Conservation (phyloP, 1,284 basidiomycete species). For the Fistulina hepatica region DNA sequence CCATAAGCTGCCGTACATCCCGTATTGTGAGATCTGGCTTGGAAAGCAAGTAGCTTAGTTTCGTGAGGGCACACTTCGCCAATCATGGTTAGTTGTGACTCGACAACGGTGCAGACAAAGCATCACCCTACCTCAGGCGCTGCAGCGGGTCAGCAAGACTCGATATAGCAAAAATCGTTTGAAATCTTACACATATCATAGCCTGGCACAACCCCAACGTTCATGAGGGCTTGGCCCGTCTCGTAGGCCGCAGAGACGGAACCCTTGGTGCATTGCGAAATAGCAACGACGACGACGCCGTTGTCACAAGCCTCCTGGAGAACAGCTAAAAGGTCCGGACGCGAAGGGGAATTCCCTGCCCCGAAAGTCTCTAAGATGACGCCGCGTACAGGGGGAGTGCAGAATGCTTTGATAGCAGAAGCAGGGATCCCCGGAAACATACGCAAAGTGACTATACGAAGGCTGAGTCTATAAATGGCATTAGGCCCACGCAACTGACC, state of each 20-base stretch:
- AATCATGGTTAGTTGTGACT: background rate
- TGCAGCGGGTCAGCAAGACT: background rate
- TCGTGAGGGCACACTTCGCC: conserved; percentile 77
- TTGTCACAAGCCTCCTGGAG: conserved; percentile 73
- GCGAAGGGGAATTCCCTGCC: conserved; percentile 76
- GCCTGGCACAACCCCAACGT: conserved; percentile 67
- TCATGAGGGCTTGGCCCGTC: conserved; percentile 65
- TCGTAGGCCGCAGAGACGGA: conserved; percentile 75
- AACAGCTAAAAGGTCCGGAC: conserved; percentile 53
- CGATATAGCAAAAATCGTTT: background rate
- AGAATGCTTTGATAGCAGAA: conserved; percentile 61
- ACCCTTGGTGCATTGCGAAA: conserved; percentile 82
- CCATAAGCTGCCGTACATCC: conserved; percentile 71
- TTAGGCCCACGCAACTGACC: no score
- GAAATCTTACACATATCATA: conserved; percentile 55
- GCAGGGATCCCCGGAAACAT: conserved; percentile 82
- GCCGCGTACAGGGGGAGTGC: conserved; percentile 60
- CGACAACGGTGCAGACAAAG: background rate
- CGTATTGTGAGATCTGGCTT: conserved; percentile 63
- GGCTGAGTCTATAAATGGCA: conserved; percentile 7
- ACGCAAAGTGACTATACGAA: conserved; percentile 53
- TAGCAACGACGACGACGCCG: conserved; percentile 82
- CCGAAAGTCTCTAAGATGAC: conserved; percentile 87
- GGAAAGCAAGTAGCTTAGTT: conserved; percentile 80
- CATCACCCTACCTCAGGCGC: conserved; percentile 66